Percentiles rank a stretch among this genome's conserved stretches.
Conservation (phyloP, 805 yeast genomes). For the Lipomyces spencermartinsiae region DNA sequence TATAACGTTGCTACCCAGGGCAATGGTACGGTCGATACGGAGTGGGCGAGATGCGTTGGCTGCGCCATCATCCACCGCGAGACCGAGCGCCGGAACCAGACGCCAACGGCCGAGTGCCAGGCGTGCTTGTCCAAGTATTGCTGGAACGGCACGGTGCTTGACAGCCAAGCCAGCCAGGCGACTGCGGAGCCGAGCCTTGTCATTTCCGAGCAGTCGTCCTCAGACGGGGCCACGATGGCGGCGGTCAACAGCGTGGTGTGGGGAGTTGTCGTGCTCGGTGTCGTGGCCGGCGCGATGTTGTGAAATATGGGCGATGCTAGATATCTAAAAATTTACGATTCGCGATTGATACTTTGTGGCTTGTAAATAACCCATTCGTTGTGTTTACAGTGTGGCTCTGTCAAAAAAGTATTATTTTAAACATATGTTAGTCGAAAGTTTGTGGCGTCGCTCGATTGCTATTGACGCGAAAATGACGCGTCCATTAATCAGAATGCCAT, state of each 20-base stretch:
- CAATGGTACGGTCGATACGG: slow-evolving; percentile 70
- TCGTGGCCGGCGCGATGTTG: slow-evolving; percentile 3
- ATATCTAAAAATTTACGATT: no score
- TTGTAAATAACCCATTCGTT: no score
- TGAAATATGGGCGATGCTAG: not conserved
- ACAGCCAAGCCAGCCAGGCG: slow-evolving; percentile 20
- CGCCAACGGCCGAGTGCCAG: slow-evolving; percentile 73
- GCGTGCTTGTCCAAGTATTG: slow-evolving; percentile 77
- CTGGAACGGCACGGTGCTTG: slow-evolving; percentile 63
- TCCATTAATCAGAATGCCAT: no score
- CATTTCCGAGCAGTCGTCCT: not conserved
- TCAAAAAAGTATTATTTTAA: no score
- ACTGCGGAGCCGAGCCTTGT: slow-evolving; percentile 23
- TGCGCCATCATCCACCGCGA: slow-evolving; percentile 87
- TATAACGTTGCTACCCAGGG: slow-evolving; percentile 72
- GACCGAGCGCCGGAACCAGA: slow-evolving; percentile 68
- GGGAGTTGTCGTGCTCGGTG: not conserved
- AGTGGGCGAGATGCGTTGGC: slow-evolving; percentile 78
- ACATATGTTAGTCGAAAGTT: no score
- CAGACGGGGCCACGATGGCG: not conserved
- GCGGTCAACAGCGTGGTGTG: not conserved
- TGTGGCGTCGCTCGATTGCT: no score
- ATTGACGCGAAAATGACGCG: no score
- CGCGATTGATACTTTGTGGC: no score
- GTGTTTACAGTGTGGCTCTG: no score